A percentile compares a stretch with the other conserved stretches of the same genome.
Evolutionary conservation across 306 rosid genomes (phyloP).

Genomic region (Comarum palustre): DNA sequence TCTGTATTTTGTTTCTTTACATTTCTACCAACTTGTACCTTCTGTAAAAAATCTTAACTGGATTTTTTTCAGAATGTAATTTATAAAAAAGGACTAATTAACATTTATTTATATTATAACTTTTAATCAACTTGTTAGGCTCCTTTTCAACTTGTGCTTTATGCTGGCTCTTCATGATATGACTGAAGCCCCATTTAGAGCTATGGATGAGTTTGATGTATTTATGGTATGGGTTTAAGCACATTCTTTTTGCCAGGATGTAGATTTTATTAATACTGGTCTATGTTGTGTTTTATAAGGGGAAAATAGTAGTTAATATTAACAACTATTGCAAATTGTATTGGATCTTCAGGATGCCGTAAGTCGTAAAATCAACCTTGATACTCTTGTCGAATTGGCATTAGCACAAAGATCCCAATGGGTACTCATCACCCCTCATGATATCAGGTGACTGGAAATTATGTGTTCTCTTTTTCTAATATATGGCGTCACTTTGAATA

Average conservation of each 20-base stretch:
- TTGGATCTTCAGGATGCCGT: constrained; percentile 74
- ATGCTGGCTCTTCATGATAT: constrained; percentile 85
- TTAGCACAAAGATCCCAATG: constrained; percentile 87
- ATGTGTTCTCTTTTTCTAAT: neutral
- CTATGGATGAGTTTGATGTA: constrained; percentile 98
- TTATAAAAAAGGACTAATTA: neutral
- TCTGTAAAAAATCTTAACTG: neutral
- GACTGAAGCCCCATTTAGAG: constrained; percentile 94
- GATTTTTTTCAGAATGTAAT: neutral
- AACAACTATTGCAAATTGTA: constrained; percentile 3
- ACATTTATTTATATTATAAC: neutral
- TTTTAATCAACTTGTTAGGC: constrained; percentile 52
- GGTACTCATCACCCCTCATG: constrained; percentile 92
- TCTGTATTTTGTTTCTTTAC: neutral
- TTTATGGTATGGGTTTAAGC: constrained; percentile 56
- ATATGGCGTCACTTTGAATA: neutral
- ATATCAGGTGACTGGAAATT: constrained; percentile 57
- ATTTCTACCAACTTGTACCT: neutral
- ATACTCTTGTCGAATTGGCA: constrained; percentile 81
- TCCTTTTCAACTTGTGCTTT: constrained; percentile 95
- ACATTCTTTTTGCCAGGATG: constrained; percentile 6
- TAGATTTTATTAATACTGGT: neutral
- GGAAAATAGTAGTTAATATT: neutral
- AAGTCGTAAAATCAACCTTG: constrained; percentile 88
- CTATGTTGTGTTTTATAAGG: neutral